Conservation (phyloP, 805 yeast genomes). For the Brettanomyces bruxellensis region DNA sequence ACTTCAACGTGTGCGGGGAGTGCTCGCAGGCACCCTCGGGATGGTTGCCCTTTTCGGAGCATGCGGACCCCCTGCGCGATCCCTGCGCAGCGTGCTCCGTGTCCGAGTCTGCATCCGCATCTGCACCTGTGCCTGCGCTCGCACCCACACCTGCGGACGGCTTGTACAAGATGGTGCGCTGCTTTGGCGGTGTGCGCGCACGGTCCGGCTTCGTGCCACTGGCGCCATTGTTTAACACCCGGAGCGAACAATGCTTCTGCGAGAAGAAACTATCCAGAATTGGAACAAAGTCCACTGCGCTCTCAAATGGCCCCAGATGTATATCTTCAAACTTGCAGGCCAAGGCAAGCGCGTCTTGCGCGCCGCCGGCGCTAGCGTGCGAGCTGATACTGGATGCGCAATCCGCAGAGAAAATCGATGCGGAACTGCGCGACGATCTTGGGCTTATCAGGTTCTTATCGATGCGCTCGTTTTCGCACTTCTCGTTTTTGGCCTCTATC, state of each 20-base stretch:
- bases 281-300: conserved; percentile 3
- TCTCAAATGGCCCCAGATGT: conserved; percentile 2
- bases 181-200: not conserved
- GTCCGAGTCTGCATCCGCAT: too few species aligned
- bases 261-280: conserved; percentile 5
- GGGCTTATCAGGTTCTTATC: too few species aligned
- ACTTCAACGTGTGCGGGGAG: not conserved
- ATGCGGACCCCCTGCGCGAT: too few species aligned
- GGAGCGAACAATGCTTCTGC: conserved; percentile 3
- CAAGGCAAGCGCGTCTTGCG: not conserved
- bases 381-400: too few species aligned
- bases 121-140: too few species aligned
- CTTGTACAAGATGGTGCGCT: conserved; percentile 1
- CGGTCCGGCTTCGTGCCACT: not conserved
- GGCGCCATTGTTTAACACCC: not conserved
- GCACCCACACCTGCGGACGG: not conserved
- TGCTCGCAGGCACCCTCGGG: not conserved
- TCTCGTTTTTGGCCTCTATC: too few species aligned
- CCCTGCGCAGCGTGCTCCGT: too few species aligned
- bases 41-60: too few species aligned
- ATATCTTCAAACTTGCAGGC: conserved; percentile 6
- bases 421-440: too few species aligned
- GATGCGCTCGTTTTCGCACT: too few species aligned
- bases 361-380: too few species aligned
- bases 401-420: too few species aligned